Percentiles rank a stretch among this genome's conserved stretches.
Conservation (phyloP, 208 protist species). For the Trypanosoma theileri region DNA sequence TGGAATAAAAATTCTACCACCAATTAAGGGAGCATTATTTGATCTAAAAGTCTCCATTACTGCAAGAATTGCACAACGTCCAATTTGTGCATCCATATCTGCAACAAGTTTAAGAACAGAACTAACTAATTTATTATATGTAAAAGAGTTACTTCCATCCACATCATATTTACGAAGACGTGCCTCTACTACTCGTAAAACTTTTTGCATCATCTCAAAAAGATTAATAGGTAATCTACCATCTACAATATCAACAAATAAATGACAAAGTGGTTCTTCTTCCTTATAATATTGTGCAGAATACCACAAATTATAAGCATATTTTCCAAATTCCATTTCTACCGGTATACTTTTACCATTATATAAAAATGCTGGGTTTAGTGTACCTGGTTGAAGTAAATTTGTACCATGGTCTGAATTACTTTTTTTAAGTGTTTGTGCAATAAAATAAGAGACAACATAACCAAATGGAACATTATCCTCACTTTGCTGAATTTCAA, state of each 20-base stretch:
- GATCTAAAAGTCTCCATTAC: constrained; percentile 62
- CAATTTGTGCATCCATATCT: constrained; percentile 51
- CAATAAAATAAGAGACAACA: constrained; percentile 34
- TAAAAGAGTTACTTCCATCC: constrained; percentile 49
- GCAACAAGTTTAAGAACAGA: constrained; percentile 44
- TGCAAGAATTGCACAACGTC: constrained; percentile 45
- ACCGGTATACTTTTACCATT: constrained; percentile 30
- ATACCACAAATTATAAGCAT: constrained; percentile 80
- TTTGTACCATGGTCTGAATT: constrained; percentile 15
- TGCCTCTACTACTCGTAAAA: constrained; percentile 40
- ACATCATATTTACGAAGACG: constrained; percentile 34
- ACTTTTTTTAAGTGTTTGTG: constrained; percentile 17
- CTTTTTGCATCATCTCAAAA: constrained; percentile 36
- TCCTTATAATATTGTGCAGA: constrained; percentile 48
- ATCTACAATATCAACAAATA: constrained; percentile 61
- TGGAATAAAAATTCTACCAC: constrained; percentile 38
- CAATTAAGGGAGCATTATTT: constrained; percentile 44
- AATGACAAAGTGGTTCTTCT: constrained; percentile 62
- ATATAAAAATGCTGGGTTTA: constrained; percentile 31
- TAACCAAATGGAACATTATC: constrained; percentile 66
- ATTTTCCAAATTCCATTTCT: constrained; percentile 63
- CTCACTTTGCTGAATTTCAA: constrained; percentile 39
- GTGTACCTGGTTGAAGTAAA: constrained; percentile 39
- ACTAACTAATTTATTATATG: constrained; percentile 49
- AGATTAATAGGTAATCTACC: constrained; percentile 46